Conservation (phyloP, 2,329 filamentous ascomycete species). For the Fusarium sp. region DNA sequence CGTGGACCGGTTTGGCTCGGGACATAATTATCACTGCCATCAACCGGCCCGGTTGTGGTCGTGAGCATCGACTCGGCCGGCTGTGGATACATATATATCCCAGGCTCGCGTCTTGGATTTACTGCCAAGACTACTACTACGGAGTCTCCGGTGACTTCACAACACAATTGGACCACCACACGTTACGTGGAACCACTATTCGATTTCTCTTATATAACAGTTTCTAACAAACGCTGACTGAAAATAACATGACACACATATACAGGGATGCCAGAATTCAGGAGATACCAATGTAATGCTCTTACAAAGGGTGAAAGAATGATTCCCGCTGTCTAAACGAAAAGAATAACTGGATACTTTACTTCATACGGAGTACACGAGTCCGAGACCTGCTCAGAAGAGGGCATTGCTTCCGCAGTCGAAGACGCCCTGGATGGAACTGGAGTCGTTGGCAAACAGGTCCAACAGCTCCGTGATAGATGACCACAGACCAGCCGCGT, state of each 20-base stretch:
- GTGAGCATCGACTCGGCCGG: slow-evolving; percentile 9
- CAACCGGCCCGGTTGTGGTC: slow-evolving; percentile 15
- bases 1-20: slow-evolving; percentile 9
- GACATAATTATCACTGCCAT: not conserved
- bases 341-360: slow-evolving; percentile 18
- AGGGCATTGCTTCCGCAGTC: slow-evolving; percentile 47
- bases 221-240: slow-evolving; percentile 22
- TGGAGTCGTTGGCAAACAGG: slow-evolving; percentile 41
- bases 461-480: slow-evolving; percentile 45
- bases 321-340: slow-evolving; percentile 21
- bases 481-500: slow-evolving; percentile 47
- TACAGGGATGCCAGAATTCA: slow-evolving; percentile 28
- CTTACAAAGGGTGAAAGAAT: slow-evolving; percentile 23
- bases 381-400: slow-evolving; percentile 38
- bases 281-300: slow-evolving; percentile 18
- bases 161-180: slow-evolving; percentile 16
- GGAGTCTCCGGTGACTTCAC: slow-evolving; percentile 29
- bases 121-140: slow-evolving; percentile 26
- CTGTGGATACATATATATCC: slow-evolving; percentile 29
- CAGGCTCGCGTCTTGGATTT: slow-evolving; percentile 16
- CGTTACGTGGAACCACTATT: slow-evolving; percentile 34
- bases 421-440: slow-evolving; percentile 44
- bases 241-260: slow-evolving; percentile 39
- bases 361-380: slow-evolving; percentile 11
- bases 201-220: slow-evolving; percentile 44